Base-by-base conservation (phyloP, 75 land plant genomes). In the Isoetes taiwanensis region DNA sequence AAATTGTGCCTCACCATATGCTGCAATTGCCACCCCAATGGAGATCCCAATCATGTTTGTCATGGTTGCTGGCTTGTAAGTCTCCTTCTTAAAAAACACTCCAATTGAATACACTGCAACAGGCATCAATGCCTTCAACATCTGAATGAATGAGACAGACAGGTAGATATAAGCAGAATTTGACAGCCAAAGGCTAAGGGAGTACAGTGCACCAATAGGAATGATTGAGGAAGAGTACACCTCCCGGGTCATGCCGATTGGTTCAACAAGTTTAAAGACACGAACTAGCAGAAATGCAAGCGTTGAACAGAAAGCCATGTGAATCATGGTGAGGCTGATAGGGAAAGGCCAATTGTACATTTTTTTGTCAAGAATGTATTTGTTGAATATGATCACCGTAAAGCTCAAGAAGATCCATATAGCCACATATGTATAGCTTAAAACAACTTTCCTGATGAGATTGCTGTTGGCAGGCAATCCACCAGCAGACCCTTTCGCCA, bases 121-220 rank as follows among this genome's bases (percentile, higher is more conserved):
- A 0, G 99, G 96, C 96, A 94, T 94, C 4, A 94, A 78, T 34
- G 99, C 99, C 62, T 94, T 94, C 25, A 94, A 84, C 99, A 94
- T 94, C 77, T 94, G 96, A 43, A 88, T 88, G 67, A 94, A 94
- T 21, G 99, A 90, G 31, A 94, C 96, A 6, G 96, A 89, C 29
- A 94, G 81, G 62, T 75, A 83, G 56, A 93, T 78, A 71, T 93
- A 93, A 31, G 98, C 98, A 23, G 98, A 88, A 54, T 93, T 93
- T 32, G 98, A 93, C 62, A 93, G 70, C 98, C 98, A 93, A 54
- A 93, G 79, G 41, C 78, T 73, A 43, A 93, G 63, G 29, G 96
- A 72, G 64, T 88, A 93, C 31, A 93, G 85, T 26, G 78, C 78
- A 33, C 98, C 98, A 62, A 93, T 93, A 62, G 98, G 98, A 41